Base-by-base conservation (phyloP, 805 yeast genomes). In the Debaryomyces castellii region DNA sequence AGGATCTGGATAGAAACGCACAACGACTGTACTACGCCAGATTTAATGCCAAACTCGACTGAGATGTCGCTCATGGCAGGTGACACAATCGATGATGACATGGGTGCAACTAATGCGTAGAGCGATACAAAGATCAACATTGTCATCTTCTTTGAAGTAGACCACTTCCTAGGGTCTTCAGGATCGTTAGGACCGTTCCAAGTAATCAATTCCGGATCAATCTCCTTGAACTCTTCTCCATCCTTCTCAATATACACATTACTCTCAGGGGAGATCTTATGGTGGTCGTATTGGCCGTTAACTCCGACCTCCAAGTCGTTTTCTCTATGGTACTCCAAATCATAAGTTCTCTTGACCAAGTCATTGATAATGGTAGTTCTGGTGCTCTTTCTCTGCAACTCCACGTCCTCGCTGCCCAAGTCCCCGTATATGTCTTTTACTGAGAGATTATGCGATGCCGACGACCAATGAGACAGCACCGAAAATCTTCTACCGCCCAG, bases 11-110 rank as follows among this genome's bases (percentile, higher is more conserved):
- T 64, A 4, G 73, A 66, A 7, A 68, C 69, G 12, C 66, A 63
- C 46, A 70, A 54, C 1, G 74, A 55, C 20, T 51, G 36, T 1
- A 69, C 50, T 7, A 62, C 53, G 3, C 45, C 32, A 2, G 60
- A 57, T 3, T 51, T 51, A 30, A 70, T 65, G 18, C 58, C 47
- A 27, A 70, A 64, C 3, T 67, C 72, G 4, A 43, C 41, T 1
- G 67, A 54, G 6, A 70, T 57, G 24, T 54, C 53, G 16, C 56
- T 38, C 49, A 63, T 55, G 2, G 74, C 74, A 0, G 74, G 75
- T 2, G 73, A 66, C 20, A 62, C 50, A 42, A 70, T 67, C 5
- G 75, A 67, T 6, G 74, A 68, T 3, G 73, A 68, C 66, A 70
- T 67, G 10, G 74, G 74, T 2, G 73, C 65, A 6, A 69, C 59